Evolutionary conservation across 176 grass and related monocot species (phyloP), one percentile per base, ranked within the genome.

Genomic region (Stipa capillata): DNA sequence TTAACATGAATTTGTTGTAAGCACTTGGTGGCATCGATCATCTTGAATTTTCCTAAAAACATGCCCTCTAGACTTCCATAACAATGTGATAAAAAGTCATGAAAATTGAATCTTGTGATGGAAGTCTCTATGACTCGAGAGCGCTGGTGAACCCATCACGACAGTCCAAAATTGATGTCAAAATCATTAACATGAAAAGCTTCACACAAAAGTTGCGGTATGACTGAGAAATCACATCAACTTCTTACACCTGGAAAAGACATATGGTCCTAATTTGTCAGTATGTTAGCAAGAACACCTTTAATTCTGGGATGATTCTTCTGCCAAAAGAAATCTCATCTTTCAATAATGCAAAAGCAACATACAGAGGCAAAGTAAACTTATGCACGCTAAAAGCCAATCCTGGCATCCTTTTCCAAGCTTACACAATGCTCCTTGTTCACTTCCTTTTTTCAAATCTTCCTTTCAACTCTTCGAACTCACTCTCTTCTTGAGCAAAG

Each of bases 271-370:
- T 74, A 88, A 1, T 65, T 23, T 69, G 27, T 70, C 76, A 60
- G 81, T 65, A 74, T 72, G 60, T 89, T 72, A 80, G 70, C 55
- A 84, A 34, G 58, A 65, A 51, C 53, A 72, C 41, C 69, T 75
- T 74, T 88, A 73, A 60, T 75, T 14, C 81, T 28, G 39, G 68
- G 34, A 67, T 27, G 58, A 39, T 43, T 69, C 61, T 62, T 80
- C 65, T 76, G 61, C 73, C 60, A 79, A 80, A 85, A 76, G 57
- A 71, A 74, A 77, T n/a, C 37, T 64, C 44, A 72, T 85, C 50
- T 79, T 84, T 84, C 72, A 54, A 77, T 33, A 89, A 85, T 81
- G 82, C 82, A 55, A 85, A 77, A 89, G 82, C 87, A 89, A 76
- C 82, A 81, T 18, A 77, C 63, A 81, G 21, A 77, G 34, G 54